Evolutionary conservation across 495 filamentous ascomycete species (phyloP), one percentile per base, ranked within the genome.

Genomic region (Penicillium soppii): DNA sequence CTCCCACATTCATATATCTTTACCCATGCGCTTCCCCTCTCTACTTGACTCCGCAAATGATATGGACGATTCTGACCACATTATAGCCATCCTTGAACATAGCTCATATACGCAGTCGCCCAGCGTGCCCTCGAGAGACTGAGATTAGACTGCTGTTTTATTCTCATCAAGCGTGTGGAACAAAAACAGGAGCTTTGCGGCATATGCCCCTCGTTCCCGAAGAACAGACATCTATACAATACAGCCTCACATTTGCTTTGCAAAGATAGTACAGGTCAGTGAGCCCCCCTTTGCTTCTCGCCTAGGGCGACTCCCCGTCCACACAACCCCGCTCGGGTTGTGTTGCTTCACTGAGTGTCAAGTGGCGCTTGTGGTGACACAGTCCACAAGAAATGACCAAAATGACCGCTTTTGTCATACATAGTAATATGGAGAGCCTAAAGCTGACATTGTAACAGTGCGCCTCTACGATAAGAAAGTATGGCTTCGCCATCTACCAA

Each of bases 401-500:
- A 49, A 41, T 22, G 4, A 32, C 20, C 19, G 17, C 7, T n/a
- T 25, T 23, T 41, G 47, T 41, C 47, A 49, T 30, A 49, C 47
- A 41, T 22, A 12, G n/a, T 32, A 19, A 23, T 10, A 22, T 16
- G 12, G 29, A 13, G n/a, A n/a, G 32, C 7, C 16, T 19, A 3
- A 23, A 30, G 29, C 36, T 49, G 20, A 49, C 36, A 23, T 16
- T 20, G 16, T 26, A 29, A 29, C 26, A 49, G 47, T 41, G 33
- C 26, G 5, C 7, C 35, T 49, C 47, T 29, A 38, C 15, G 20
- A 53, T 43, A 54, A 61, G 48, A 52, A 27, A 66, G 7, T 42
- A 76, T 74, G 72, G 58, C 71, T 53, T 54, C 67, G 27, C 61
- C 62, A 47, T 46, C 57, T 22, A 58, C 42, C 57, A 73, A 62